phyloP scores from a whole-genome alignment of 202 grass and related monocot species.

The Musa balbisiana region DNA sequence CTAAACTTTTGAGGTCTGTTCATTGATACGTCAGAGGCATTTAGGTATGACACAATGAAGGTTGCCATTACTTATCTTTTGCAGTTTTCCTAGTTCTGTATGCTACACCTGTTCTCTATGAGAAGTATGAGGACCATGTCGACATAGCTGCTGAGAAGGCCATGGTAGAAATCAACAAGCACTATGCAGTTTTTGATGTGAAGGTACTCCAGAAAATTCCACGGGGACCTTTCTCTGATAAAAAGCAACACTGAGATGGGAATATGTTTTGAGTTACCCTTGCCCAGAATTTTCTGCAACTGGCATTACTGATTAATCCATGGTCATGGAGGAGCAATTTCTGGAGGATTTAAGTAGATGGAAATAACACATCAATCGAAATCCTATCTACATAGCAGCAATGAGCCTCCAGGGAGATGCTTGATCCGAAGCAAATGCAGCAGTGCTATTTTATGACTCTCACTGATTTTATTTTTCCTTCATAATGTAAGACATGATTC shows the following conservation, averaged over 20 bases:
- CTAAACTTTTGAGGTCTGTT: too few species aligned
- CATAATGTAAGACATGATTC: too few species aligned
- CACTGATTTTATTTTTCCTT: too few species aligned
- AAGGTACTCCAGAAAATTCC: constrained; percentile 65
- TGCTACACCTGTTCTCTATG: constrained; percentile 64
- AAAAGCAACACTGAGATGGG: constrained; percentile 43
- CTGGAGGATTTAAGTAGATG: too few species aligned
- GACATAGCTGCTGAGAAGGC: constrained; percentile 54
- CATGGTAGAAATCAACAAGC: constrained; percentile 50
- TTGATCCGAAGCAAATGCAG: neutral
- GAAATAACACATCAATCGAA: too few species aligned
- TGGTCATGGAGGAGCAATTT: neutral
- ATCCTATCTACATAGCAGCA: too few species aligned
- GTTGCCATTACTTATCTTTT: neutral
- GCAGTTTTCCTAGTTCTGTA: constrained; percentile 62
- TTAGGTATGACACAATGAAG: too few species aligned
- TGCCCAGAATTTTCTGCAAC: neutral
- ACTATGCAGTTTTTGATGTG: constrained; percentile 41
- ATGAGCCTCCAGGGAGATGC: neutral
- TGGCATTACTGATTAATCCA: neutral
- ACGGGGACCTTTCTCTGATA: constrained; percentile 32
- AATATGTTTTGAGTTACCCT: neutral
- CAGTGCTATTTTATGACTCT: neutral
- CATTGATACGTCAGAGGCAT: too few species aligned
- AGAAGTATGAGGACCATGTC: constrained; percentile 66